A percentile compares a stretch with the other conserved stretches of the same genome.
These are phyloP conservation scores for Mycena olivaceomarginata DNA, from an alignment of 768 basidiomycete genomes.

Conservation along the genomic window DNA sequence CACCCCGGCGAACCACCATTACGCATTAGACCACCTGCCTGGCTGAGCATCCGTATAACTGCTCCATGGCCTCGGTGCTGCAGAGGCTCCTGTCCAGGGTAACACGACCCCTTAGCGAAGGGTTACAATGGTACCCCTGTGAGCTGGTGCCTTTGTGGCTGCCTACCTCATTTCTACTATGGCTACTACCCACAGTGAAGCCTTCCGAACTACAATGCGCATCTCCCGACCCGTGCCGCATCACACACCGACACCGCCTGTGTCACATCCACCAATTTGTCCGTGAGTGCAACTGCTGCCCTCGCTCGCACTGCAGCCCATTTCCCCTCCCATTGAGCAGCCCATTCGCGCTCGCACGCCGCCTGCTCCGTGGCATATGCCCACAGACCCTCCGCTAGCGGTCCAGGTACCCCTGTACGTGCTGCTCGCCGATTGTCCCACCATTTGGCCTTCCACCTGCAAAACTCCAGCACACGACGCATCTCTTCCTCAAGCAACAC, in stretches of 20 bases:
- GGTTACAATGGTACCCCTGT: no score
- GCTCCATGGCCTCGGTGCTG: no score
- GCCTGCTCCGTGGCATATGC: constrained; percentile 19
- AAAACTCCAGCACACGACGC: constrained; percentile 46
- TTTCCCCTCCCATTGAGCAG: background rate
- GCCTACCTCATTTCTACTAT: no score
- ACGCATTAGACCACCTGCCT: no score
- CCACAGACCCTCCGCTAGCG: constrained; percentile 9
- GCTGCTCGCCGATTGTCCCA: constrained; percentile 17
- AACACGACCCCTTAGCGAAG: no score
- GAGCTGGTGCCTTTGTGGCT: no score
- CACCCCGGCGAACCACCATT: no score
- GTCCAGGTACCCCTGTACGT: background rate
- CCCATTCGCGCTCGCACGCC: background rate
- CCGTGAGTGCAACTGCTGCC: background rate
- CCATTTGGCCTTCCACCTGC: constrained; percentile 31
- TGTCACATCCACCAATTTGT: background rate
- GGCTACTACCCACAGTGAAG: no score
- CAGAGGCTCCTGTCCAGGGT: no score
- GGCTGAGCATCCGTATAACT: no score
- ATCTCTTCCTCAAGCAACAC: constrained; percentile 52
- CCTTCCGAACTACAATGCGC: no score
- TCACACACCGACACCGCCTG: background rate
- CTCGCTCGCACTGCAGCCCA: constrained; percentile 10
- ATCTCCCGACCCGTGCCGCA: no score